Conservation (phyloP, 192 early-diverging fungal species). For the Pecoramyces ruminantium region DNA sequence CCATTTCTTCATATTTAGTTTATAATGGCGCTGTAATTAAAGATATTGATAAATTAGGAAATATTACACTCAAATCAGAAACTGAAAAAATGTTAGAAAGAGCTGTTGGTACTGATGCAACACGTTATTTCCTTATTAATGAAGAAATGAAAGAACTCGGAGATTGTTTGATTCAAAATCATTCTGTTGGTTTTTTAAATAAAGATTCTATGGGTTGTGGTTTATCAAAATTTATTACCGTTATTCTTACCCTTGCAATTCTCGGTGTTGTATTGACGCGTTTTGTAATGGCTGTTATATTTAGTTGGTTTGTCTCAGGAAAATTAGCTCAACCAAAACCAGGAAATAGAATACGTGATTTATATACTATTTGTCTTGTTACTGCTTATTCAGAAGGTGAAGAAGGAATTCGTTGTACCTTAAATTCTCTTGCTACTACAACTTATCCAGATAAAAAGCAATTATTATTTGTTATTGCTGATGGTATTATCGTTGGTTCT, state of each 20-base stretch:
- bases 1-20: no score
- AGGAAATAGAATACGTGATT: background rate
- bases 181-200: slow-evolving; percentile 12
- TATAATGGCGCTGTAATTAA: background rate
- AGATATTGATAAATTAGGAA: background rate
- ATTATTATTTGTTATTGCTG: slow-evolving; percentile 70
- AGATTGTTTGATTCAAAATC: slow-evolving; percentile 13
- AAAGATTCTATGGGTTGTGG: slow-evolving; percentile 14
- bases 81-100: background rate
- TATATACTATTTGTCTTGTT: slow-evolving; percentile 47
- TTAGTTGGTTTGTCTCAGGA: slow-evolving; percentile 5
- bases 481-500: slow-evolving; percentile 78
- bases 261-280: slow-evolving; percentile 13
- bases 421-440: slow-evolving; percentile 66
- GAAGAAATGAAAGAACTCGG: background rate
- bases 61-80: background rate
- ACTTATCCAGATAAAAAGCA: slow-evolving; percentile 77
- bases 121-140: background rate
- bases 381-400: slow-evolving; percentile 85
- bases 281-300: slow-evolving; percentile 12
- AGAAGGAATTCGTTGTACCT: slow-evolving; percentile 56
- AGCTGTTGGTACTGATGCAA: background rate
- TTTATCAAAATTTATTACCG: slow-evolving; percentile 9
- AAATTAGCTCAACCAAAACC: background rate
- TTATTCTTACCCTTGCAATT: slow-evolving; percentile 13